phyloP scores from a whole-genome alignment of 2,329 filamentous ascomycete genomes.

The Aureobasidium vineae region DNA sequence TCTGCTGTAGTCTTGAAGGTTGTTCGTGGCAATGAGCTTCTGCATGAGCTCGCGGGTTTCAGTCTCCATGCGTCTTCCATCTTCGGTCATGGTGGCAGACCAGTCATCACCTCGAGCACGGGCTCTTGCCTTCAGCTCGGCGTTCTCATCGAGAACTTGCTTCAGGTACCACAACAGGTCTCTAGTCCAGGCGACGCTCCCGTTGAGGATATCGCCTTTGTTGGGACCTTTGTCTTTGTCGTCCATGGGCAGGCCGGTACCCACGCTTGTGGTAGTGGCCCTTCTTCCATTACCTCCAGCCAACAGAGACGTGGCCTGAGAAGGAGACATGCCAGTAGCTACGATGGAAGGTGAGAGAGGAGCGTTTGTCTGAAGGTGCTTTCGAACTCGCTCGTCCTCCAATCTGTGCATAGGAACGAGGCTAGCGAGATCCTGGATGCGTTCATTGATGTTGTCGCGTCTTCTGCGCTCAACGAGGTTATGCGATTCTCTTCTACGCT shows the following conservation, averaged over 20 bases:
- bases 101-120: slow-evolving; percentile 69
- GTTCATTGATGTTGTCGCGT: slow-evolving; percentile 97
- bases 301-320: slow-evolving; percentile 81
- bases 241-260: slow-evolving; percentile 87
- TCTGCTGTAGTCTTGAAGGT: slow-evolving; percentile 63
- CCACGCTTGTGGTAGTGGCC: slow-evolving; percentile 67
- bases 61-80: slow-evolving; percentile 92
- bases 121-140: slow-evolving; percentile 76
- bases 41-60: slow-evolving; percentile 84
- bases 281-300: slow-evolving; percentile 81
- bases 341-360: slow-evolving; percentile 80
- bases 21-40: slow-evolving; percentile 63
- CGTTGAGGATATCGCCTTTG: slow-evolving; percentile 97
- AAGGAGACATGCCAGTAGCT: slow-evolving; percentile 64
- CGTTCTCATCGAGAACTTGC: slow-evolving; percentile 82
- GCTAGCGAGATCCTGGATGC: slow-evolving; percentile 93
- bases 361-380: slow-evolving; percentile 89
- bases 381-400: slow-evolving; percentile 95
- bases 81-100: slow-evolving; percentile 81
- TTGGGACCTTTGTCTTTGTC: slow-evolving; percentile 99
- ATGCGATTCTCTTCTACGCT: slow-evolving; percentile 87
- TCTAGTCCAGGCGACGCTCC: slow-evolving; percentile 93
- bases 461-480: slow-evolving; percentile 93
- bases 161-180: slow-evolving; percentile 98
- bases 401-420: slow-evolving; percentile 88